Base-by-base conservation (phyloP, 2,329 filamentous ascomycete genomes). In the Xylaria sp. region DNA sequence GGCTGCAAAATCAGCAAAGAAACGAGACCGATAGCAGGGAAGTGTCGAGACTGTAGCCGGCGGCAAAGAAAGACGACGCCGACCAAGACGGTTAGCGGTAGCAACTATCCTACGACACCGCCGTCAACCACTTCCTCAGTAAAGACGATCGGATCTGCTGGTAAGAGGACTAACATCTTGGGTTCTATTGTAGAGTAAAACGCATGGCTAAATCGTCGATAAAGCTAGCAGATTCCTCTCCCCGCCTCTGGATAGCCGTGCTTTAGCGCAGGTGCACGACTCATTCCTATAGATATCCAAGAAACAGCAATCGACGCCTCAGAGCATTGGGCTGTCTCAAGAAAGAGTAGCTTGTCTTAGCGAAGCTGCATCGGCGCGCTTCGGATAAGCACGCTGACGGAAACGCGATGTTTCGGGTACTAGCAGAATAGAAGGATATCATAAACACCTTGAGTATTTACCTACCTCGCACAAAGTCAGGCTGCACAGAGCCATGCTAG, bases 21-120 rank as follows among this genome's bases (percentile, higher is more conserved):
- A 2, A 75, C 70, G 7, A 64, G 72, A 6, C 78, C 78, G 0
- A 68, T 67, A 13, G 39, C 54, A 12, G 73, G 75, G 0, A 66
- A 57, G 18, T 80, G 78, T 46, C 68, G 31, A 7, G 39, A 39
- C 13, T 73, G 72, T 49, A 51, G 28, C 6, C 39, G 46, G 15
- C 43, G 28, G 15, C 36, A 54, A 46, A 15, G 20, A 57, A 49
- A 54, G 20, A n/a, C 41, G n/a, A 20, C 41, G 33, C 51, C 63
- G 59, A 23, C 23, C 43, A 57, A 33, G 3, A 15, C 8, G 20
- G 46, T 15, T 10, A 33, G 4, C 39, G 25, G 25, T 18, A 56
- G 20, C 28, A 28, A 18, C 8, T n/a, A n/a, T 2, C 10, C 20
- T 9, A 43, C 23, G 39, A 65, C 67, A 10, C 31, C 39, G 15